Base-by-base conservation (phyloP, 192 early-diverging fungal genomes). In the Podila epigama region DNA sequence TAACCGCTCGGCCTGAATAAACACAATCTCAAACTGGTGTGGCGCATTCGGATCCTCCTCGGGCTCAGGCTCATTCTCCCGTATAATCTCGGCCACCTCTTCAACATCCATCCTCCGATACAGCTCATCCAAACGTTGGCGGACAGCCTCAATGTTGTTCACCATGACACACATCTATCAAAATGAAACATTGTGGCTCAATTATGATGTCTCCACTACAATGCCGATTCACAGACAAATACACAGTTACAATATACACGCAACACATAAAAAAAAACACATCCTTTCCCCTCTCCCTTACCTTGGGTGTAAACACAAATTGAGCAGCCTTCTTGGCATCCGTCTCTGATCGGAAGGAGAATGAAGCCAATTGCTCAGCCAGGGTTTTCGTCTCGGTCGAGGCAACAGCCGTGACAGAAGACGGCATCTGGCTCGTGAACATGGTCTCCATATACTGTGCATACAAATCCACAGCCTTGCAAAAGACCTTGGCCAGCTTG, bases 1-100 rank as follows among this genome's bases (percentile, higher is more conserved):
- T 9, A 94, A 54, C 40, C 89, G 84, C 58, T 92, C 90, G 0
- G 90, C 90, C 28, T 77, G 84, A 6, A 92, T 85, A 32, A 94
- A 85, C 33, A 90, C 86, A 69, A 94, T 86, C 18, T 90, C 90
- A 41, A 90, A 83, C 36, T 92, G 69, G 48, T 86, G 89, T 54
- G 83, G 71, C 13, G 60, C 39, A 50, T 82, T 70, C 7, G 72
- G 66, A 37, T 58, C 66, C 6, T 65, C 25, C 25, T 79, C 68
- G 12, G 68, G 29, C 22, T 54, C 63, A 3, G 57, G 37, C 9
- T 42, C 51, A 18, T 79, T 37, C 27, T 87, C 84, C 13, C 66
- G 60, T 44, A 89, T 61, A 11, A 83, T 66, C 35, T 85, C 58
- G 0, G 84, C 77, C 5, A 85, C 67, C 42, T 85, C 79, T 34